Evolutionary conservation across 331 rosid genomes (phyloP).

Genomic region (Malus hybrid): DNA sequence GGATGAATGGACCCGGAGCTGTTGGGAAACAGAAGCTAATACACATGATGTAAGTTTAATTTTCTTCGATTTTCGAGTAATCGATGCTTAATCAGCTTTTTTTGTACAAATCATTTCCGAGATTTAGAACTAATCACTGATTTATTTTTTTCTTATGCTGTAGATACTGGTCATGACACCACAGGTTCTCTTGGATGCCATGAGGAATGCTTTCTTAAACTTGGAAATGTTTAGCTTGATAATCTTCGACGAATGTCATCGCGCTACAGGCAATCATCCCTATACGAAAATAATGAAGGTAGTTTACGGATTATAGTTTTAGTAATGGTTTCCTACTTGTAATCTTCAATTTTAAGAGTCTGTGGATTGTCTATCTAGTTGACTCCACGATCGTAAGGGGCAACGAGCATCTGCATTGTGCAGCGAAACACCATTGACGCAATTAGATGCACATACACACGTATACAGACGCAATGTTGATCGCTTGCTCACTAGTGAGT

Average conservation of each 20-base stretch:
- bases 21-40: slow-evolving; percentile 64
- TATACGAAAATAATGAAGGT: slow-evolving; percentile 78
- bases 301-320: background rate
- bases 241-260: slow-evolving; percentile 81
- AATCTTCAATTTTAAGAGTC: background rate
- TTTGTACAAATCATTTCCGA: background rate
- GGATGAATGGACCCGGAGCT: slow-evolving; percentile 54
- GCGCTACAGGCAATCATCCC: slow-evolving; percentile 76
- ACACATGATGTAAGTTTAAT: slow-evolving; percentile 54
- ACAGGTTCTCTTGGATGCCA: slow-evolving; percentile 76
- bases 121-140: background rate
- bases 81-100: background rate
- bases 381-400: too few species aligned
- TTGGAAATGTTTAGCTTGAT: slow-evolving; percentile 56
- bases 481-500: background rate
- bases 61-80: background rate
- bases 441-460: background rate
- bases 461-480: background rate
- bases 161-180: slow-evolving; percentile 94
- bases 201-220: slow-evolving; percentile 67
- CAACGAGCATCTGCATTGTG: background rate
- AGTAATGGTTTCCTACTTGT: background rate
- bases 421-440: background rate
- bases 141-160: slow-evolving; percentile 11
- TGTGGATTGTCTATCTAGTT: background rate